These are phyloP conservation scores for Colletotrichum endophyticum DNA, from an alignment of 2,329 filamentous ascomycete genomes.

Conservation along the genomic window DNA sequence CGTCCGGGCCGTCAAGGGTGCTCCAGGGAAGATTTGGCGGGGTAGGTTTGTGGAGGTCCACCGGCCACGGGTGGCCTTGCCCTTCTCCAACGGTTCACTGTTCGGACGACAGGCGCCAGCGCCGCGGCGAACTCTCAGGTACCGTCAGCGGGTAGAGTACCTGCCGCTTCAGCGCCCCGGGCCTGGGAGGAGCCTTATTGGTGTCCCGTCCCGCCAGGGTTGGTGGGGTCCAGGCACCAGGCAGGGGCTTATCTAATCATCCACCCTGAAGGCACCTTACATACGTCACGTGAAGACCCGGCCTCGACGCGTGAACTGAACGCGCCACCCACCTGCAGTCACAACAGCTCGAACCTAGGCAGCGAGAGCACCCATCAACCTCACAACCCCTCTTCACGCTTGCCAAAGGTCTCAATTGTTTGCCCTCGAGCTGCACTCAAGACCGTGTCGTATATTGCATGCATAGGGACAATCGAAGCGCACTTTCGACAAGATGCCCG, in stretches of 20 bases:
- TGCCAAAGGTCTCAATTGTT: neutral
- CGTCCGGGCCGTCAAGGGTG: neutral
- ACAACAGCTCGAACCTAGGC: neutral
- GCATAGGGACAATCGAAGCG: neutral
- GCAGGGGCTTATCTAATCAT: neutral
- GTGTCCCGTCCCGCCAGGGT: neutral
- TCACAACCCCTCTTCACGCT: neutral
- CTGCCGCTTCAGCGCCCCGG: neutral
- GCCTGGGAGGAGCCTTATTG: neutral
- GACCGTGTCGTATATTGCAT: neutral
- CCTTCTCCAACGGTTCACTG: conserved; percentile 9
- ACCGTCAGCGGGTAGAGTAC: neutral
- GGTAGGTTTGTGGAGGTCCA: conserved; percentile 13
- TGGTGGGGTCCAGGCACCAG: neutral
- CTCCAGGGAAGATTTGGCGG: conserved; percentile 7
- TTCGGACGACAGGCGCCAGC: conserved; percentile 13
- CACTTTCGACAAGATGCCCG: conserved; percentile 42
- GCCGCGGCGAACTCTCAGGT: neutral
- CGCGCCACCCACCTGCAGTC: neutral
- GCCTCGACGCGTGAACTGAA: conserved; percentile 15
- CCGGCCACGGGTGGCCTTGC: neutral
- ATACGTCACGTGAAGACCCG: conserved; percentile 18
- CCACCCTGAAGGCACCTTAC: too few species aligned
- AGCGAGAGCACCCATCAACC: neutral
- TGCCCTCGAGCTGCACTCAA: neutral